Evolutionary conservation across 192 early-diverging fungal genomes (phyloP).

Genomic region (Podila epicladia): DNA sequence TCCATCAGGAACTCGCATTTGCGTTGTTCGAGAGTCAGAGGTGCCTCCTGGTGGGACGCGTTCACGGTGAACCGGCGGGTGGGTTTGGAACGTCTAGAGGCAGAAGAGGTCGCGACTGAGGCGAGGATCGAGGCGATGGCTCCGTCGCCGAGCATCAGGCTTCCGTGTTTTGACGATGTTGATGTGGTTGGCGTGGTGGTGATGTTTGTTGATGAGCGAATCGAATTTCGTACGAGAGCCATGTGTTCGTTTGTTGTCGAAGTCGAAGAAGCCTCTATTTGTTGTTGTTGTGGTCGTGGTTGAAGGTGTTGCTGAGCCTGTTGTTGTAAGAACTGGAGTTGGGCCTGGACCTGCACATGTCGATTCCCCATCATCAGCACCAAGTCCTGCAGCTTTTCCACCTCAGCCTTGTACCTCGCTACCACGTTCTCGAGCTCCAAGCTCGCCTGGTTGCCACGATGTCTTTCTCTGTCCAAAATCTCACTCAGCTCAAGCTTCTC

Average conservation of each 20-base stretch:
- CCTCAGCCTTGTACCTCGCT: constrained; percentile 18
- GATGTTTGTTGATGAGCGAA: neutral
- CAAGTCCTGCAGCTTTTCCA: constrained; percentile 29
- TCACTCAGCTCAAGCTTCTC: constrained; percentile 6
- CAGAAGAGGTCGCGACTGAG: constrained; percentile 22
- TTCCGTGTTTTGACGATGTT: constrained; percentile 15
- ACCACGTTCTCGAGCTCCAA: constrained; percentile 27
- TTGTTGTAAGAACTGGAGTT: constrained; percentile 18
- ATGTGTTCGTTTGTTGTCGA: neutral
- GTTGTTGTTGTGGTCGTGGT: constrained; percentile 1
- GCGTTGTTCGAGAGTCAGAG: constrained; percentile 23
- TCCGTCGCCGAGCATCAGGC: constrained; percentile 18
- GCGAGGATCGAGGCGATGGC: constrained; percentile 20
- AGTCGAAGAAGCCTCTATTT: neutral
- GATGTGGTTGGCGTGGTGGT: neutral
- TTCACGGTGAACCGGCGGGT: constrained; percentile 35
- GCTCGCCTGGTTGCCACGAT: constrained; percentile 11
- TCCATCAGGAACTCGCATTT: constrained; percentile 34
- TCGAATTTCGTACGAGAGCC: neutral
- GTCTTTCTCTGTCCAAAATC: constrained; percentile 13
- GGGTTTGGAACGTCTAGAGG: constrained; percentile 23
- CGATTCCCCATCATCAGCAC: constrained; percentile 35
- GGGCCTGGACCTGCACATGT: constrained; percentile 26
- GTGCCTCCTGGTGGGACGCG: constrained; percentile 13
- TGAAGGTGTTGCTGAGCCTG: constrained; percentile 6